Evolutionary conservation across 441 rosid genomes (phyloP).

Genomic region (Populus tomentosa): DNA sequence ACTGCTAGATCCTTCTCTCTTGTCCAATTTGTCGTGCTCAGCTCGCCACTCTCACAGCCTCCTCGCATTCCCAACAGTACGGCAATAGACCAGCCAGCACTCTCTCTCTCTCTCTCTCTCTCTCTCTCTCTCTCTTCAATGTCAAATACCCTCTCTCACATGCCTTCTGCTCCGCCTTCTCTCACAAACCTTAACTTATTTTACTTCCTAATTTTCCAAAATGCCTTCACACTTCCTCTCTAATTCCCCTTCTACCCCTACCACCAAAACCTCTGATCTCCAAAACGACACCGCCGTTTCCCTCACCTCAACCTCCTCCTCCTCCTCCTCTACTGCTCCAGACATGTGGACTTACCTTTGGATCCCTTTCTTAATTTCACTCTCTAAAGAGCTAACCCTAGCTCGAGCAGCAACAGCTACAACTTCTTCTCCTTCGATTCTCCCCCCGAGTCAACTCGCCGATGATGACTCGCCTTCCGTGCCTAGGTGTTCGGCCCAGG

Average conservation of each 20-base stretch:
- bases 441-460: constrained; percentile 39
- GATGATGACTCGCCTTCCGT: constrained; percentile 14
- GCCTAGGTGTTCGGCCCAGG: constrained; percentile 39
- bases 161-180: too few species aligned
- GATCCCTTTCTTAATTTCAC: constrained; percentile 40
- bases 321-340: constrained; percentile 26
- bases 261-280: constrained; percentile 22
- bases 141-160: too few species aligned
- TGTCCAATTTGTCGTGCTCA: too few species aligned
- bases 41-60: background rate
- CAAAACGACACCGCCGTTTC: constrained; percentile 24
- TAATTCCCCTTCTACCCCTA: constrained; percentile 26
- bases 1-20: background rate
- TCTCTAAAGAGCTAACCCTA: constrained; percentile 37
- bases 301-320: constrained; percentile 24
- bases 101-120: too few species aligned
- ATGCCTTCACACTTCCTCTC: constrained; percentile 36
- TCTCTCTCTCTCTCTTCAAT: too few species aligned
- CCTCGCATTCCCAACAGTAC: too few species aligned
- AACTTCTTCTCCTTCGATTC: constrained; percentile 22
- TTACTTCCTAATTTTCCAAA: constrained; percentile 11
- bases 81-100: too few species aligned
- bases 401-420: constrained; percentile 15
- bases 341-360: constrained; percentile 58
- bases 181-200: too few species aligned